These are phyloP conservation scores for Biscogniauxia mediterranea DNA, from an alignment of 2,329 filamentous ascomycete genomes.

Conservation along the genomic window DNA sequence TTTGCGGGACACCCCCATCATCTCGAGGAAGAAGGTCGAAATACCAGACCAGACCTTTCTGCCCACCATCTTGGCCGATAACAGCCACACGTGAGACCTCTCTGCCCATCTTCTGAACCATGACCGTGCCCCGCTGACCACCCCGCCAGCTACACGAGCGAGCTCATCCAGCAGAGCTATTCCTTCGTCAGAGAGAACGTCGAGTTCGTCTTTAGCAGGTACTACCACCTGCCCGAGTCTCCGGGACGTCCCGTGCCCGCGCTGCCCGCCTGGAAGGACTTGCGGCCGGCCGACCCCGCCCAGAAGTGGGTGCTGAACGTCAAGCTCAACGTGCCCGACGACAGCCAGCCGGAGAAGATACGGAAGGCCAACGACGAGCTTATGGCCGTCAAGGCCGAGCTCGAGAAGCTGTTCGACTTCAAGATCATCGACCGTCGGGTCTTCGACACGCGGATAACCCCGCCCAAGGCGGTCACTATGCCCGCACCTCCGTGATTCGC, in stretches of 20 bases:
- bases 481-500: neutral
- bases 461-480: slow-evolving; percentile 9
- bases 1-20: slow-evolving; percentile 45
- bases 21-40: slow-evolving; percentile 55
- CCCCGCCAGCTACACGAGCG: slow-evolving; percentile 47
- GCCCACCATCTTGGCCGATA: slow-evolving; percentile 48
- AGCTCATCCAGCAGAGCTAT: slow-evolving; percentile 53
- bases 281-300: slow-evolving; percentile 48
- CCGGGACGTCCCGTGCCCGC: slow-evolving; percentile 25
- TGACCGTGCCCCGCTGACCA: neutral
- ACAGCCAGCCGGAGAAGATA: slow-evolving; percentile 57
- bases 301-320: slow-evolving; percentile 57
- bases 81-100: slow-evolving; percentile 48
- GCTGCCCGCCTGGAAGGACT: slow-evolving; percentile 46
- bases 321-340: slow-evolving; percentile 52
- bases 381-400: slow-evolving; percentile 58
- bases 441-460: slow-evolving; percentile 31
- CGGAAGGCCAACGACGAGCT: slow-evolving; percentile 54
- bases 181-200: slow-evolving; percentile 53
- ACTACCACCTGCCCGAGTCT: slow-evolving; percentile 40
- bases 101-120: neutral
- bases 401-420: slow-evolving; percentile 85
- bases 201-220: slow-evolving; percentile 52
- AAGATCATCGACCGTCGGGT: slow-evolving; percentile 58
- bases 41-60: slow-evolving; percentile 52